Base-by-base conservation (phyloP, 2,329 filamentous ascomycete genomes). In the Emmonsiellopsis sp. region DNA sequence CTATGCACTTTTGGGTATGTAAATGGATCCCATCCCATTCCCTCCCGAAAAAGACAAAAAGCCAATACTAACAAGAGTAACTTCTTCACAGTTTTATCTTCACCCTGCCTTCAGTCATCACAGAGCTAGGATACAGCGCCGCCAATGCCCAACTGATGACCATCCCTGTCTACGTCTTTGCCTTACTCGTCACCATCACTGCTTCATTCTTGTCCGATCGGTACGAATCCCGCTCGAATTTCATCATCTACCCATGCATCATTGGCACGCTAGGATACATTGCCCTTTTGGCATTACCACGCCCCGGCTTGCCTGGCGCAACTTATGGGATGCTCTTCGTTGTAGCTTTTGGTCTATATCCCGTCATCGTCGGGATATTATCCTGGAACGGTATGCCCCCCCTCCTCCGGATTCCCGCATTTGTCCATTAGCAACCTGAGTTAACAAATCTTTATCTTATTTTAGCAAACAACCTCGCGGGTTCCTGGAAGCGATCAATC, bases 121-220 rank as follows among this genome's bases (percentile, higher is more conserved):
- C 57, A 10, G 53, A 58, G 11, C 55, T 66, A 11, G 61, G 62
- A 6, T 66, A 63, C 54, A 57, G 41, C 43, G 50, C 59, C 40
- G 57, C 61, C 46, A 54, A 55, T 5, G 64, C 66, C 7, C 67
- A 68, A 49, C 57, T 67, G 2, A 55, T 66, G 56, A 67, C 65
- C 1, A 63, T 66, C 3, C 62, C 64, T 0, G 61, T 63, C 0
- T 67, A 65, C 43, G 58, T 53, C 46, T 48, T 56, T 41, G 61
- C 52, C 13, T 57, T 54, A 10, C 50, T 52, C 37, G 59, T 62
- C 46, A 60, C 60, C 0, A 59, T 67, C 42, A 47, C 60, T 2
- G 50, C 60, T 7, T 61, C 62, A 2, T 60, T 55, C 53, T 20
- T 63, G 34, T 59, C 64, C 15, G 65, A 67, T 44, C 55, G 50